phyloP scores from a whole-genome alignment of 139 green algal species.

The Parachlorella kessleri region DNA sequence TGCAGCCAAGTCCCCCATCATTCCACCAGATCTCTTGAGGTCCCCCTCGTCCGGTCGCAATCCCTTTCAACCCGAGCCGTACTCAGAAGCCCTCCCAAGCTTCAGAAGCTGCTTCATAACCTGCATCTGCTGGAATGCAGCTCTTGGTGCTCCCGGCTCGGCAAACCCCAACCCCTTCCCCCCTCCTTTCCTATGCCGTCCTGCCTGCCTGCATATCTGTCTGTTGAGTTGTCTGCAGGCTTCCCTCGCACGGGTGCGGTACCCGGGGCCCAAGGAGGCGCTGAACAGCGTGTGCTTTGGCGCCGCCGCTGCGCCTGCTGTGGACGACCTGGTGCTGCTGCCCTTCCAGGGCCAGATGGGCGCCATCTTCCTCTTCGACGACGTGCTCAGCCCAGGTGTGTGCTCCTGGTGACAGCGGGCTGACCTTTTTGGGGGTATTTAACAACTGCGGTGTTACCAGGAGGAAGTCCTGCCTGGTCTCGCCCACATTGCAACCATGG shows the following conservation, averaged over 20 bases:
- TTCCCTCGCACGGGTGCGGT: constrained; percentile 2
- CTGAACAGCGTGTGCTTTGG: constrained; percentile 47
- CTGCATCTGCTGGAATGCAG: neutral
- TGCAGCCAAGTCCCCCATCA: too few species aligned
- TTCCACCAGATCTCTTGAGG: too few species aligned
- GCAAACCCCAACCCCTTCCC: neutral
- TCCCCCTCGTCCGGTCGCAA: too few species aligned
- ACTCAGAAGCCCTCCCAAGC: too few species aligned
- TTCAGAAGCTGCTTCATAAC: too few species aligned
- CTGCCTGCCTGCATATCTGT: neutral
- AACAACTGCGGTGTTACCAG: too few species aligned
- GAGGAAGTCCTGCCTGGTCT: too few species aligned
- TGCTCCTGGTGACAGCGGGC: too few species aligned
- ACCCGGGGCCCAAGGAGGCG: constrained; percentile 24
- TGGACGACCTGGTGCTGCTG: constrained; percentile 9
- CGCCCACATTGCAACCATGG: too few species aligned
- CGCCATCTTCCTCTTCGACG: constrained; percentile 52
- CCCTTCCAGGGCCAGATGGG: constrained; percentile 49
- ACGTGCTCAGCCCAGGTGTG: constrained; percentile 28
- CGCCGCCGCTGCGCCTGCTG: constrained; percentile 5
- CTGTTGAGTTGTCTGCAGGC: constrained; percentile 22
- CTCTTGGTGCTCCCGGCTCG: neutral
- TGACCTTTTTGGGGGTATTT: too few species aligned
- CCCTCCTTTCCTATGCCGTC: neutral
- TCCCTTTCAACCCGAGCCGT: too few species aligned